phyloP scores from a whole-genome alignment of 257 asterid genomes.

The Paulownia fortunei region DNA sequence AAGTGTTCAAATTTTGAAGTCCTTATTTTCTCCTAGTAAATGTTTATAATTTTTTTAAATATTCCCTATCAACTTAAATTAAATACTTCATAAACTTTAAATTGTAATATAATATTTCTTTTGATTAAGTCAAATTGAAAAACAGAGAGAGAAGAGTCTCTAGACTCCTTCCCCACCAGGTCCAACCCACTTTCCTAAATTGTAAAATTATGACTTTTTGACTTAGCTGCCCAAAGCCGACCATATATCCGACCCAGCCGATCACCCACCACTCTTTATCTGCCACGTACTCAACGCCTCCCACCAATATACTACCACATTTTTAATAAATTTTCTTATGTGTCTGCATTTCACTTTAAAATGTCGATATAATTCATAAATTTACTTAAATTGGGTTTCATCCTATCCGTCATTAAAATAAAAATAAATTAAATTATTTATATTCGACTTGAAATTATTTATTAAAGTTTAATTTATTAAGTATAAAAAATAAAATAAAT shows the following conservation, averaged over 20 bases:
- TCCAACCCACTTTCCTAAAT: neutral
- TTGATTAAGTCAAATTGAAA: neutral
- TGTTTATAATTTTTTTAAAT: neutral
- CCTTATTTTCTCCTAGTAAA: too few species aligned
- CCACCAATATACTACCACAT: neutral
- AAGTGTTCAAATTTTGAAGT: too few species aligned
- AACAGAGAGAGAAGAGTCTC: neutral
- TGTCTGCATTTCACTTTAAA: neutral
- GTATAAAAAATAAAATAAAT: too few species aligned
- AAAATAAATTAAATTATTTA: too few species aligned
- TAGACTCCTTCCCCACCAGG: neutral
- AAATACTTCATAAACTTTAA: neutral
- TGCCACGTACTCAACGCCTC: constrained; percentile 43
- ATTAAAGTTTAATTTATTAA: too few species aligned
- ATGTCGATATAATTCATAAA: too few species aligned
- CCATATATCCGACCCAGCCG: constrained; percentile 34
- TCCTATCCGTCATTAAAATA: too few species aligned
- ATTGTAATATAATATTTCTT: neutral
- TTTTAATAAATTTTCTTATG: neutral
- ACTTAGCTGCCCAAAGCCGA: constrained; percentile 47
- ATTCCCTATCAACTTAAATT: neutral
- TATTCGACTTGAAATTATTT: too few species aligned
- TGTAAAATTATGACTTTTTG: constrained; percentile 33
- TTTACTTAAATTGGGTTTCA: too few species aligned
- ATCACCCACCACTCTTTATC: constrained; percentile 45